Base-by-base conservation (phyloP, 495 filamentous ascomycete species). In the Penicillium tannophilum region DNA sequence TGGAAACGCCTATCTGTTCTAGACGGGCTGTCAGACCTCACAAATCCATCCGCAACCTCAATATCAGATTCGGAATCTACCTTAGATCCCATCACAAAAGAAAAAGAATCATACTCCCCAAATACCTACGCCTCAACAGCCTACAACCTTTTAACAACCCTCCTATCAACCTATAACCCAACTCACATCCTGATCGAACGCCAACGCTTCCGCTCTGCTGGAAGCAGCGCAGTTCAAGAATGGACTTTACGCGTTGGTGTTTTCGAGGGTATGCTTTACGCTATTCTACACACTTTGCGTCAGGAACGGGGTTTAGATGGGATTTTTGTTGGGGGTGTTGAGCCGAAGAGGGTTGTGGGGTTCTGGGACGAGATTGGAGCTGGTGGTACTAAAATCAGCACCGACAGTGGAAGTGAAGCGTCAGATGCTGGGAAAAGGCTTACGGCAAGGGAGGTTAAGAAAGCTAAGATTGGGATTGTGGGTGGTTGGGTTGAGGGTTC, bases 201-300 rank as follows among this genome's bases (percentile, higher is more conserved):
- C 4, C 93, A 98, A 68, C 89, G 93, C 1, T 95, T 88, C 73
- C 89, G 94, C 26, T 87, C 86, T 11, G 78, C 76, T 17, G 84
- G 90, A 31, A 79, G 71, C 0, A 62, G 82, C 0, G 81, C 84
- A 7, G 83, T 98, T 3, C 83, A 86, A 36, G 91, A 98, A 72
- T 97, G 93, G 94, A 96, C 92, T 19, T 59, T 97, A 33, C 81
- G 92, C 2, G 93, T 97, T 4, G 95, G 96, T 60, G 89, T 91
- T 68, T 83, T 98, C 20, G 93, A 98, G 72, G 83, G 85, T 0
- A 96, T 97, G 88, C 70, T 97, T 2, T 88, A 94, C 74, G 90
- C 89, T 26, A 79, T 88, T n/a, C 70, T 97, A 9, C 72, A 79
- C 28, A 81, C 87, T 16, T 64, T 91, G 51, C 68, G 70, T 30